These are phyloP conservation scores for Penicillium sp. DNA, from an alignment of 2,329 filamentous ascomycete species.

Conservation along the genomic window DNA sequence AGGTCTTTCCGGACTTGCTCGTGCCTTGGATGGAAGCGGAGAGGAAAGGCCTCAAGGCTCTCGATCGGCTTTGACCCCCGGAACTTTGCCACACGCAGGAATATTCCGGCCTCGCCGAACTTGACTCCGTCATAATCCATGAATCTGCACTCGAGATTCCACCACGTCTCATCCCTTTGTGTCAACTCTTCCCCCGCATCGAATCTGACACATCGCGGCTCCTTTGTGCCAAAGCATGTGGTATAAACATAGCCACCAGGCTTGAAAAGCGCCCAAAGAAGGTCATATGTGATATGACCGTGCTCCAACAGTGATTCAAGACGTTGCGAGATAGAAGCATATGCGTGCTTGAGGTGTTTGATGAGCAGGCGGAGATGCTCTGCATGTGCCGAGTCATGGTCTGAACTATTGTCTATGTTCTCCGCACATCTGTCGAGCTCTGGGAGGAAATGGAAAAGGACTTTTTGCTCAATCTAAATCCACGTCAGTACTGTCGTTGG, in stretches of 20 bases:
- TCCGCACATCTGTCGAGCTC: neutral
- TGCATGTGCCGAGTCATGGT: neutral
- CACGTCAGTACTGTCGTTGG: no score
- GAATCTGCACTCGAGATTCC: slow-evolving; percentile 33
- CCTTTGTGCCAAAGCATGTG: slow-evolving; percentile 2
- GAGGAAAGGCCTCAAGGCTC: slow-evolving; percentile 36
- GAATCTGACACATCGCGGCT: slow-evolving; percentile 1
- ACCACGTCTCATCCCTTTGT: slow-evolving; percentile 25
- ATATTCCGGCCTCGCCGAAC: slow-evolving; percentile 28
- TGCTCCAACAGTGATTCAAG: neutral
- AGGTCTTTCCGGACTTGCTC: slow-evolving; percentile 30
- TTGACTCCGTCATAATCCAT: slow-evolving; percentile 37
- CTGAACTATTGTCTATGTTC: neutral
- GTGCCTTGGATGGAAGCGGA: slow-evolving; percentile 33
- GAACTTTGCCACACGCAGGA: slow-evolving; percentile 33
- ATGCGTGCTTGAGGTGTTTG: neutral
- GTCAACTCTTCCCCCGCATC: neutral
- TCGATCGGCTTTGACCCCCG: slow-evolving; percentile 35
- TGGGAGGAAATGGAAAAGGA: no score
- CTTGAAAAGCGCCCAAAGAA: neutral
- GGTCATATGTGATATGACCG: slow-evolving; percentile 1
- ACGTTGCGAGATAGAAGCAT: neutral
- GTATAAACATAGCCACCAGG: slow-evolving; percentile 1
- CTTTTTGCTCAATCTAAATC: neutral
- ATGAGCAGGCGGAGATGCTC: neutral